Conservation (phyloP, 768 basidiomycete genomes). For the Suillus hirtellus region DNA sequence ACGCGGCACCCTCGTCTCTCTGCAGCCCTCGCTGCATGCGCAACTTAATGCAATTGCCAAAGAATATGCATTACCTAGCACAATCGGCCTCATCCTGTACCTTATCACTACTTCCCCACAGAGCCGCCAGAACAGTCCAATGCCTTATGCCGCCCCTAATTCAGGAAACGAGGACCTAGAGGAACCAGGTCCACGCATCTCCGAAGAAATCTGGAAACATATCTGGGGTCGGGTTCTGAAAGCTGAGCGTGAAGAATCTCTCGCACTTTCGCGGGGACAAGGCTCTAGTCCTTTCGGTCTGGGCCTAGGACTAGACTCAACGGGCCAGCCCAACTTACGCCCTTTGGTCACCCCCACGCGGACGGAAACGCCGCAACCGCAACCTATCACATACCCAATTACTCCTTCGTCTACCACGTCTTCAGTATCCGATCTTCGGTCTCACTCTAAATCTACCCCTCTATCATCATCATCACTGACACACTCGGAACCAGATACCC, state of each 20-base stretch:
- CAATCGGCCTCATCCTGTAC: constrained; percentile 80
- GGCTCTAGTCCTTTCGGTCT: constrained; percentile 45
- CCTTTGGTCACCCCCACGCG: constrained; percentile 48
- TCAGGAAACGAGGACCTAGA: constrained; percentile 37
- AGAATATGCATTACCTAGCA: constrained; percentile 91
- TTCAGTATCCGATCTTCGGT: constrained; percentile 49
- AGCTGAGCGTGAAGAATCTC: constrained; percentile 52
- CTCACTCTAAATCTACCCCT: constrained; percentile 48
- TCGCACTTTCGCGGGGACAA: constrained; percentile 33
- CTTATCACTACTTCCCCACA: constrained; percentile 51
- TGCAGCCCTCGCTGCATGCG: constrained; percentile 79
- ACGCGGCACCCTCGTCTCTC: constrained; percentile 83
- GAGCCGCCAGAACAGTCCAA: constrained; percentile 16
- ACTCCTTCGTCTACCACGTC: constrained; percentile 49
- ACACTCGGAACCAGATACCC: constrained; percentile 50
- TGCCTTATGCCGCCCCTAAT: constrained; percentile 20
- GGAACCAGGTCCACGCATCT: constrained; percentile 77
- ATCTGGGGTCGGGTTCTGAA: constrained; percentile 77
- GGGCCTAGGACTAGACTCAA: constrained; percentile 42
- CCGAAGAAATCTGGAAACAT: constrained; percentile 85
- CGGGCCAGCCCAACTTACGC: constrained; percentile 36
- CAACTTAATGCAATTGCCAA: constrained; percentile 88
- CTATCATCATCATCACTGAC: constrained; percentile 46
- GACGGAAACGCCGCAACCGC: constrained; percentile 37
- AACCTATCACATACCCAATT: constrained; percentile 30